Percentiles rank a stretch among this genome's conserved stretches.
These are phyloP conservation scores for Phytopythium vexans DNA, from an alignment of 352 stramenopile genomes.

Conservation along the genomic window DNA sequence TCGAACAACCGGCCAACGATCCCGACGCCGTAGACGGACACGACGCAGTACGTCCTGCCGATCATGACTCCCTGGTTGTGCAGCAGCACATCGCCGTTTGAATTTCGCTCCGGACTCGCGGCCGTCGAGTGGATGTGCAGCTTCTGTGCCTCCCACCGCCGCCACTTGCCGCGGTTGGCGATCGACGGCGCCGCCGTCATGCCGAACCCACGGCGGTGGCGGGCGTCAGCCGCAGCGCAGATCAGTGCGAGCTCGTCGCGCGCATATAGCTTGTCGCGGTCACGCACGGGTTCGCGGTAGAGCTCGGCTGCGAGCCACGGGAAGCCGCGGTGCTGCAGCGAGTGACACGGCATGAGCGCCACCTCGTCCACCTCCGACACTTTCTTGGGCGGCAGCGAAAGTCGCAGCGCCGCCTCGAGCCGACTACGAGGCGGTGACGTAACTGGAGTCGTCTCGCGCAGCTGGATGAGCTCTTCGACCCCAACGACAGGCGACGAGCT, in stretches of 20 bases:
- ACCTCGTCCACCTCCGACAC: slow-evolving; percentile 47
- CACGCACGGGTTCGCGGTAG: slow-evolving; percentile 53
- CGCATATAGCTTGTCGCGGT: slow-evolving; percentile 57
- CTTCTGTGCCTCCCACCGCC: slow-evolving; percentile 26
- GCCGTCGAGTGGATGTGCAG: slow-evolving; percentile 21
- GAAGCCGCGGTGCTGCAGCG: slow-evolving; percentile 37
- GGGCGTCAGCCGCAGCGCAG: slow-evolving; percentile 9
- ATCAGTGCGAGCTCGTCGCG: slow-evolving; percentile 47
- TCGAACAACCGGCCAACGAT: slow-evolving; percentile 57
- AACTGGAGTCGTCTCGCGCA: slow-evolving; percentile 29
- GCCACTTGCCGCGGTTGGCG: slow-evolving; percentile 46
- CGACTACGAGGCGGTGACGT: slow-evolving; percentile 7
- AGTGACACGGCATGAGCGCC: slow-evolving; percentile 74
- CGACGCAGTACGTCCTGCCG: slow-evolving; percentile 55
- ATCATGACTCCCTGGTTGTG: slow-evolving; percentile 49
- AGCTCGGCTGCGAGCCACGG: slow-evolving; percentile 29
- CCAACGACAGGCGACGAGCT: not conserved
- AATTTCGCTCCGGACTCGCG: not conserved
- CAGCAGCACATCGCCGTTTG: slow-evolving; percentile 33
- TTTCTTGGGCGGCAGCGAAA: slow-evolving; percentile 47
- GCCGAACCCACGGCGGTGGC: slow-evolving; percentile 7
- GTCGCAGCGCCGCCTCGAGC: slow-evolving; percentile 28
- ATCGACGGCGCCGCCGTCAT: slow-evolving; percentile 37
- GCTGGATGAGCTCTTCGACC: slow-evolving; percentile 50
- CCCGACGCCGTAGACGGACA: slow-evolving; percentile 55